Evolutionary conservation across 352 stramenopile species (phyloP), one percentile per base, ranked within the genome.

Genomic region (Phytophthora kernoviae): DNA sequence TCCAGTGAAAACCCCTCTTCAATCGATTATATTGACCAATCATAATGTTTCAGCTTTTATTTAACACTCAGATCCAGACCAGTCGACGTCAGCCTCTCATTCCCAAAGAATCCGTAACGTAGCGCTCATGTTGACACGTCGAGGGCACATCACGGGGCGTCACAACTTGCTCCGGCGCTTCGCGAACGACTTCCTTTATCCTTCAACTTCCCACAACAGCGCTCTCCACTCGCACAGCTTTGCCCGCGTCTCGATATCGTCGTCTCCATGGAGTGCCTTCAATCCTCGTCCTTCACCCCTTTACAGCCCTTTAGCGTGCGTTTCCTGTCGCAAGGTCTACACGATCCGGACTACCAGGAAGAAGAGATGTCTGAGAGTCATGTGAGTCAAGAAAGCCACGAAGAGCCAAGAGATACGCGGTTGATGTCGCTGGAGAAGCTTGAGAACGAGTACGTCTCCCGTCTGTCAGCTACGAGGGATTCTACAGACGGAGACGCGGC

Each of bases 401-500:
- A 77, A 24, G 37, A 37, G 5, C 27, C 18, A 53, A 54, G 36
- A 18, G 62, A 78, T 21, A 70, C 60, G 32, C 43, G 37, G 14
- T 24, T 56, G 7, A 59, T 65, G 26, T 14, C 49, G n/a, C 30
- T 62, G 15, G 54, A 74, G 5, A 36, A 20, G 4, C 70, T 73
- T 1, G 66, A 70, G 18, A 40, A 70, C 4, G 50, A 66, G 45
- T 75, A 76, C 42, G 54, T 66, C 43, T 50, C 32, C 43, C 51
- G 54, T 0, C 62, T 76, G 10, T 20, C 58, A 20, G 51, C 65
- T 37, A 75, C 70, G 40, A 37, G 73, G 51, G 63, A 72, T 33
- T 72, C 50, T 14, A 61, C 70, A 17, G 63, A 78, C 40, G 75
- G 77, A 7, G 62, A 70, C 26, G 71, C 50, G 9, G 62, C 73